phyloP scores from a whole-genome alignment of 345 rosid species.

The Melaleuca alternifolia region DNA sequence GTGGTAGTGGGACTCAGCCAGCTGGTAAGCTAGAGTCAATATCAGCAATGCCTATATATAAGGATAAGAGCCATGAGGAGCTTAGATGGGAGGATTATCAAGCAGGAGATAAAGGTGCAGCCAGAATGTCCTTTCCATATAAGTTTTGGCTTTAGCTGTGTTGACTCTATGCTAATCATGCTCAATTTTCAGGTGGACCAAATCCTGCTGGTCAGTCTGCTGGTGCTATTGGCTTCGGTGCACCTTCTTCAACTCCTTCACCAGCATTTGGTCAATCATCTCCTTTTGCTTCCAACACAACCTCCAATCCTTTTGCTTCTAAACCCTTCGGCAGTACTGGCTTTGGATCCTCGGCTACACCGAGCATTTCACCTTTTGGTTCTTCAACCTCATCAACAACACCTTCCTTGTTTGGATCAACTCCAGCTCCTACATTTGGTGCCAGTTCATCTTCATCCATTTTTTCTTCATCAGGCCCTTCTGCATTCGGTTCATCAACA shows the following conservation, averaged over 20 bases:
- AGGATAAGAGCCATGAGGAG: conserved; percentile 80
- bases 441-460: conserved; percentile 28
- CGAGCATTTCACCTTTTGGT: conserved; percentile 30
- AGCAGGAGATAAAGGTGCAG: conserved; percentile 86
- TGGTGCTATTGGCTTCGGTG: conserved; percentile 44
- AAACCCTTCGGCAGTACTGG: conserved; percentile 32
- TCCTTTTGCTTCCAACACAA: conserved; percentile 30
- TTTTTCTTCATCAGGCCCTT: conserved; percentile 37
- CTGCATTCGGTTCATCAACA: conserved; percentile 53
- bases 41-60: conserved; percentile 74
- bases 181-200: conserved; percentile 60
- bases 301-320: conserved; percentile 41
- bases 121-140: neutral
- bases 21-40: conserved; percentile 77
- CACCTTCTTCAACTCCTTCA: conserved; percentile 32
- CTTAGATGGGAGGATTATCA: conserved; percentile 96
- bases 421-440: conserved; percentile 37
- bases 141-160: neutral
- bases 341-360: conserved; percentile 22
- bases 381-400: conserved; percentile 24
- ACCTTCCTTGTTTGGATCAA: conserved; percentile 32
- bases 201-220: conserved; percentile 49
- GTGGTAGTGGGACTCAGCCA: conserved; percentile 34
- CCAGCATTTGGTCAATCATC: conserved; percentile 40
- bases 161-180: neutral